Evolutionary conservation across 148 eudicot species (phyloP).

Genomic region (Camellia lanceoleosa): DNA sequence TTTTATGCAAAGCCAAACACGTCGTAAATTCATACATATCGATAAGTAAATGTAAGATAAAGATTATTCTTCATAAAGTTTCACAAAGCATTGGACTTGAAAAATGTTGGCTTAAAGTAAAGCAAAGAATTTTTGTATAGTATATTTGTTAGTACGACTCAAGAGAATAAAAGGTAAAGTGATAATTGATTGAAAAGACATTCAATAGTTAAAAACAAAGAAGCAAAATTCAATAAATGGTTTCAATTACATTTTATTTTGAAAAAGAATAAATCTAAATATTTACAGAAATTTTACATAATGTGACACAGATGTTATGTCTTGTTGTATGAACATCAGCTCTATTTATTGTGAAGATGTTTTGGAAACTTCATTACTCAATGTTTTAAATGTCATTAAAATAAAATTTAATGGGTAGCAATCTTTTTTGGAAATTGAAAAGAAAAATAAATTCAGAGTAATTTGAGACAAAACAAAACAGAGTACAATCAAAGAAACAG

Average conservation of each 20-base stretch:
- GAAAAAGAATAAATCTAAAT: no score
- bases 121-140: neutral
- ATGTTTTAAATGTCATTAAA: neutral
- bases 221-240: no score
- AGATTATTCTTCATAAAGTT: neutral
- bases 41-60: no score
- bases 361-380: neutral
- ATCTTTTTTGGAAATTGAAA: neutral
- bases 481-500: neutral
- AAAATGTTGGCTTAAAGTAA: neutral
- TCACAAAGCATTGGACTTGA: neutral
- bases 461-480: neutral
- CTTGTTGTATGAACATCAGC: no score
- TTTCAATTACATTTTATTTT: no score
- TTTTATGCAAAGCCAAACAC: conserved; percentile 11
- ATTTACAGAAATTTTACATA: no score
- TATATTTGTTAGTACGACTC: neutral
- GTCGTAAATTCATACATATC: neutral
- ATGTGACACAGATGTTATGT: no score
- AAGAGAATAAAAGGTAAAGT: neutral
- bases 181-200: neutral
- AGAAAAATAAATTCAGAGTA: neutral
- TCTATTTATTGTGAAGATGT: no score
- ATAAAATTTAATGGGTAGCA: neutral
- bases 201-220: no score